A percentile compares a stretch with the other conserved stretches of the same genome.
Evolutionary conservation across 164 flowering plant genomes (phyloP).

Genomic region (Umbilicus rupestris): DNA sequence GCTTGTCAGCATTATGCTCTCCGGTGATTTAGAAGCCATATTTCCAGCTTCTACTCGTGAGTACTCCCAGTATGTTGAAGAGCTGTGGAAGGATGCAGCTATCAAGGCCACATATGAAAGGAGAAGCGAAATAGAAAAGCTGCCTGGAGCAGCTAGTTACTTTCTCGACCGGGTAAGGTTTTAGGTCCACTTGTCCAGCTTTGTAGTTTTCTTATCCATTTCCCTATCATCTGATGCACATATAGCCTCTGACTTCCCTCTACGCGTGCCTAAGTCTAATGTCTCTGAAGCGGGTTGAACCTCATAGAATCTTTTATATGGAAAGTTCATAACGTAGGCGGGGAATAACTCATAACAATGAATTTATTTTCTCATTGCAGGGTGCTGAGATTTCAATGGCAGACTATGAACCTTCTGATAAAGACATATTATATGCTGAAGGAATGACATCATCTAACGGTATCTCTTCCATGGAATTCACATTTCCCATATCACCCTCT

Average conservation of each 20-base stretch:
- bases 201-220: neutral
- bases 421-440: slow-evolving; percentile 77
- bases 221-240: too few species aligned
- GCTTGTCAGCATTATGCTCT: slow-evolving; percentile 30
- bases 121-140: slow-evolving; percentile 25
- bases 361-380: slow-evolving; percentile 23
- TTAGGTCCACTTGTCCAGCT: neutral
- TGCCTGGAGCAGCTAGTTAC: slow-evolving; percentile 36
- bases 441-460: slow-evolving; percentile 88
- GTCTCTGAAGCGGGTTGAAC: neutral
- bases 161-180: slow-evolving; percentile 33
- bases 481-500: slow-evolving; percentile 47
- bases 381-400: slow-evolving; percentile 59
- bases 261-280: neutral
- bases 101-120: slow-evolving; percentile 42
- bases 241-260: neutral
- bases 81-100: slow-evolving; percentile 38
- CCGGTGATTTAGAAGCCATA: slow-evolving; percentile 33
- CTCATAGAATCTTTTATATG: neutral
- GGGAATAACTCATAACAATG: neutral
- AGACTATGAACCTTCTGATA: slow-evolving; percentile 80
- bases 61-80: slow-evolving; percentile 31
- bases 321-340: neutral
- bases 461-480: slow-evolving; percentile 53
- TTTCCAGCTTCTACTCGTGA: slow-evolving; percentile 38